Evolutionary conservation across 768 basidiomycete species (phyloP).

Genomic region (Dendrothele bispora): DNA sequence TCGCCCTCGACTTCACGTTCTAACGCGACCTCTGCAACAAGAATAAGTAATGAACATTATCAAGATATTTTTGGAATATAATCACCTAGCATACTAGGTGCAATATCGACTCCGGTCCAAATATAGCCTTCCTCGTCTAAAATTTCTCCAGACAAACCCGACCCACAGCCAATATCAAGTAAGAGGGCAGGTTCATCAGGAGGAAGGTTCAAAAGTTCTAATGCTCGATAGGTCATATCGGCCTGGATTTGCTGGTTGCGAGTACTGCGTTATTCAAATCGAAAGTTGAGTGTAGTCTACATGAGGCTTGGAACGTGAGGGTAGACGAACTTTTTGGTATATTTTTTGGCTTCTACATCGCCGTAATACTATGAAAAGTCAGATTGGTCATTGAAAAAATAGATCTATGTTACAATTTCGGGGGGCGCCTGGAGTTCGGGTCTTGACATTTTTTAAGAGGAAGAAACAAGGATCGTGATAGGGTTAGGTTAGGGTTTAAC

Average conservation of each 20-base stretch:
- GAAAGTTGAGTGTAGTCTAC: conserved; percentile 13
- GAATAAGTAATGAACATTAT: neutral
- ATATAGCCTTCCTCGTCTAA: conserved; percentile 90
- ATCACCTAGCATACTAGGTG: conserved; percentile 95
- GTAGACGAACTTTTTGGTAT: conserved; percentile 81
- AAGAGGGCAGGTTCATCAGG: conserved; percentile 79
- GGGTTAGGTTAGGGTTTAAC: neutral
- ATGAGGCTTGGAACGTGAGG: neutral
- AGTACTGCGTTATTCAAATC: conserved; percentile 51
- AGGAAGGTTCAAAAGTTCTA: conserved; percentile 87
- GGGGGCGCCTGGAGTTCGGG: conserved; percentile 89
- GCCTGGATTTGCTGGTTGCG: conserved; percentile 97
- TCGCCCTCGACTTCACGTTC: conserved; percentile 96
- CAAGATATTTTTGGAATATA: neutral
- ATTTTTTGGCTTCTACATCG: conserved; percentile 92
- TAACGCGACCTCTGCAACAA: conserved; percentile 79
- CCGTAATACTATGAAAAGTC: conserved; percentile 80
- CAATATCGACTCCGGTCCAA: conserved; percentile 94
- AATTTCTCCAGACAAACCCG: conserved; percentile 95
- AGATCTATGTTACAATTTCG: conserved; percentile 77
- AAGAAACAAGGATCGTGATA: neutral
- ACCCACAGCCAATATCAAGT: conserved; percentile 96
- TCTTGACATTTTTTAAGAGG: conserved; percentile 60
- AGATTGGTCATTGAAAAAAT: neutral
- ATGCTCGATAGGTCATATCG: conserved; percentile 94